Percentiles rank a stretch among this genome's conserved stretches.
phyloP scores from a whole-genome alignment of 805 yeast species.

The Myxozyma udenii region DNA sequence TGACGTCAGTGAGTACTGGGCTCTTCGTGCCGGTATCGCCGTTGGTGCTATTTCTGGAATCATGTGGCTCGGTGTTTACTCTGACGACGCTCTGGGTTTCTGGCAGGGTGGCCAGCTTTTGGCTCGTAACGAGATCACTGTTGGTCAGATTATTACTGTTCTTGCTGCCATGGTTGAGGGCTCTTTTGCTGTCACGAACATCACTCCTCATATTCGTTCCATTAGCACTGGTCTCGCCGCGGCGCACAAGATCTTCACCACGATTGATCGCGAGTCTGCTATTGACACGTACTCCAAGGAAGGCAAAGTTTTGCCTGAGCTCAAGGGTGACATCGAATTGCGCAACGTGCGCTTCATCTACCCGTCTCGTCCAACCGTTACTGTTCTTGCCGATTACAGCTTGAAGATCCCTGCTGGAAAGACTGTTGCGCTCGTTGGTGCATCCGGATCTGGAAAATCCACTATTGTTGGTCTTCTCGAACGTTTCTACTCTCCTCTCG shows the following conservation, averaged over 20 bases:
- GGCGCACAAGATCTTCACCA: slow-evolving; percentile 41
- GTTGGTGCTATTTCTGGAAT: slow-evolving; percentile 41
- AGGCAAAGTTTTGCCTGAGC: slow-evolving; percentile 23
- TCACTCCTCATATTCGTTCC: slow-evolving; percentile 43
- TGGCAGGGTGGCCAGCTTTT: slow-evolving; percentile 45
- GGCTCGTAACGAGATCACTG: slow-evolving; percentile 36
- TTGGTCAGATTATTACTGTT: slow-evolving; percentile 41
- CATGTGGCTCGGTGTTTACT: slow-evolving; percentile 41
- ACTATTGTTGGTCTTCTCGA: slow-evolving; percentile 53
- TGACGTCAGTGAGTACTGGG: slow-evolving; percentile 26
- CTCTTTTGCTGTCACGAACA: slow-evolving; percentile 41
- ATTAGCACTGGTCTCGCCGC: slow-evolving; percentile 43
- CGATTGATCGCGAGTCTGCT: slow-evolving; percentile 44
- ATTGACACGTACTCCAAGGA: slow-evolving; percentile 38
- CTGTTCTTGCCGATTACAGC: slow-evolving; percentile 34
- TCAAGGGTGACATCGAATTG: slow-evolving; percentile 42
- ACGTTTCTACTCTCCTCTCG: slow-evolving; percentile 55
- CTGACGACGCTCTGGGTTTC: slow-evolving; percentile 44
- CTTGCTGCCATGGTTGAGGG: slow-evolving; percentile 35
- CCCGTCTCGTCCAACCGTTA: slow-evolving; percentile 36
- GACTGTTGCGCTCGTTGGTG: slow-evolving; percentile 87
- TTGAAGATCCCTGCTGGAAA: slow-evolving; percentile 63
- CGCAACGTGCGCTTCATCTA: slow-evolving; percentile 34
- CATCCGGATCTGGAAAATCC: slow-evolving; percentile 57
- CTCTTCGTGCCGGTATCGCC: slow-evolving; percentile 28